These are phyloP conservation scores for Atkinsonella hypoxylon DNA, from an alignment of 2,329 filamentous ascomycete genomes.

Conservation along the genomic window DNA sequence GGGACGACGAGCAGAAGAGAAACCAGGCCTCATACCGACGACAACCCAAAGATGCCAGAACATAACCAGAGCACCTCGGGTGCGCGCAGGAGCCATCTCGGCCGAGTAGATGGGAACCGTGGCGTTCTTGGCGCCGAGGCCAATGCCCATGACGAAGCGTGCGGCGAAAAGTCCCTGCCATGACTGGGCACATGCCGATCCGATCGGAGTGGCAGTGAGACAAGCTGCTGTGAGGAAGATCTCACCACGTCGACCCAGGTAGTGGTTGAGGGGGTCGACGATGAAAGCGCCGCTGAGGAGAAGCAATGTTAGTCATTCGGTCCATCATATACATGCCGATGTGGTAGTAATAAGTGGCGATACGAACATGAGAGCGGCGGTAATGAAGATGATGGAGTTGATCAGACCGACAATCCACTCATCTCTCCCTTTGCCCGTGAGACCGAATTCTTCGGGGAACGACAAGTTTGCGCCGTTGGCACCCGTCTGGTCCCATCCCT, in stretches of 20 bases:
- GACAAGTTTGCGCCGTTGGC: constrained; percentile 47
- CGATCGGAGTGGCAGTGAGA: constrained; percentile 39
- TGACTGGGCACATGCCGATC: constrained; percentile 46
- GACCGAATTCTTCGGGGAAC: constrained; percentile 34
- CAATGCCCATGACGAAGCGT: constrained; percentile 55
- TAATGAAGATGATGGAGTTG: constrained; percentile 21
- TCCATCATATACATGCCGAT: neutral
- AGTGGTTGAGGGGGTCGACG: constrained; percentile 41
- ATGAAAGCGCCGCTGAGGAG: constrained; percentile 15
- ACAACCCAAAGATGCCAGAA: constrained; percentile 45
- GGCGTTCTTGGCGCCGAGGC: constrained; percentile 52
- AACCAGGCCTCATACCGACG: constrained; percentile 6
- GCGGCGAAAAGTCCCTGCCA: constrained; percentile 56
- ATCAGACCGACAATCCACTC: constrained; percentile 24
- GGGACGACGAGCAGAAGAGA: neutral
- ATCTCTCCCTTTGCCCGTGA: constrained; percentile 27
- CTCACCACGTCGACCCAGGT: constrained; percentile 51
- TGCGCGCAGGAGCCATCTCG: constrained; percentile 53
- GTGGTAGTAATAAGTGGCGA: neutral
- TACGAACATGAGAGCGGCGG: constrained; percentile 45
- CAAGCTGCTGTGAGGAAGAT: constrained; percentile 48
- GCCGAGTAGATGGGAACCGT: constrained; percentile 62
- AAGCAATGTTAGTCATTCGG: neutral
- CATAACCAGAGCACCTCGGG: constrained; percentile 67
- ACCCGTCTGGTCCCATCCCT: constrained; percentile 53